phyloP scores from a whole-genome alignment of 345 rosid genomes.

The Laguncularia racemosa region DNA sequence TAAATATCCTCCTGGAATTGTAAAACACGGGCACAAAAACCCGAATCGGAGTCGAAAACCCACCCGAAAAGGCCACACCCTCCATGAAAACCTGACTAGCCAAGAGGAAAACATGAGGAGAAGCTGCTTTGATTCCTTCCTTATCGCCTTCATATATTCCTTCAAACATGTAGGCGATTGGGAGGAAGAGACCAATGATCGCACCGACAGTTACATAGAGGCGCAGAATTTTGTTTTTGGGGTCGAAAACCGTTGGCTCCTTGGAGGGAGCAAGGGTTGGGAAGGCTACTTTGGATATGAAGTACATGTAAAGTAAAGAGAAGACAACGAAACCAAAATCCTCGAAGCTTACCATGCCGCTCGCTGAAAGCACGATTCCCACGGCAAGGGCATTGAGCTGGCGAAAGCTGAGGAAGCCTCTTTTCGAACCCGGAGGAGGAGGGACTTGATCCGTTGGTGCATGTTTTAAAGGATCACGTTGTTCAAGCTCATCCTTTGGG shows the following conservation, averaged over 20 bases:
- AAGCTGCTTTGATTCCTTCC: constrained; percentile 62
- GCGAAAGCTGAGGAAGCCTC: constrained; percentile 34
- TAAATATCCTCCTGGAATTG: constrained; percentile 58
- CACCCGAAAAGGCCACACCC: constrained; percentile 51
- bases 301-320: constrained; percentile 53
- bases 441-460: constrained; percentile 10
- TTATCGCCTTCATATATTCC: constrained; percentile 70
- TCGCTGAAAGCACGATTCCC: constrained; percentile 49
- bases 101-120: constrained; percentile 75
- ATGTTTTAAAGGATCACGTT: constrained; percentile 13
- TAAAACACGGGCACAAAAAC: constrained; percentile 74
- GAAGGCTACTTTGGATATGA: constrained; percentile 53
- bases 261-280: constrained; percentile 23
- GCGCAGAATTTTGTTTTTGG: constrained; percentile 33
- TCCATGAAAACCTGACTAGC: constrained; percentile 85
- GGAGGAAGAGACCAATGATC: constrained; percentile 54
- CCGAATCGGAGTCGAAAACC: constrained; percentile 62
- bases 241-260: constrained; percentile 33
- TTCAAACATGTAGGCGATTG: constrained; percentile 60
- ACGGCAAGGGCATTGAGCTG: constrained; percentile 64
- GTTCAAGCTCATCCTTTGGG: constrained; percentile 34
- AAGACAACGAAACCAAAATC: constrained; percentile 52
- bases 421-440: constrained; percentile 5
- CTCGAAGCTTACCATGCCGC: constrained; percentile 49
- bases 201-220: constrained; percentile 43